Percentiles rank a stretch among this genome's conserved stretches.
Evolutionary conservation across 176 grass and related monocot genomes (phyloP).

Genomic region (Bolboschoenus planiculmis): DNA sequence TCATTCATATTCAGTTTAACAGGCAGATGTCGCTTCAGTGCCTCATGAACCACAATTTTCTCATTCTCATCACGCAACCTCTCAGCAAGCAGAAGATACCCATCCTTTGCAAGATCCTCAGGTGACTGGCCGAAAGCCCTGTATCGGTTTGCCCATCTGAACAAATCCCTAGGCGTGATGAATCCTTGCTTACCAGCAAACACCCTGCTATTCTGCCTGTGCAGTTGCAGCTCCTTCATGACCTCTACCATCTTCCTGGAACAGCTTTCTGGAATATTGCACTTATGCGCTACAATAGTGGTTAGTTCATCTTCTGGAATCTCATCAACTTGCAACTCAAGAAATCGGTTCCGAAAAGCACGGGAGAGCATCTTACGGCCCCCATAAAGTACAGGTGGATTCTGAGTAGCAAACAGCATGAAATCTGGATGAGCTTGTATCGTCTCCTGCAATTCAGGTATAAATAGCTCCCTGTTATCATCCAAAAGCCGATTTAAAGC

Average conservation of each 20-base stretch:
- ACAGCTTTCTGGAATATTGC: slow-evolving; percentile 59
- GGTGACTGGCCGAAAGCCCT: slow-evolving; percentile 60
- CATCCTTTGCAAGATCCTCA: slow-evolving; percentile 88
- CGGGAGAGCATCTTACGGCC: slow-evolving; percentile 89
- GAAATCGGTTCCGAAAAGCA: slow-evolving; percentile 92
- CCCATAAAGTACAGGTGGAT: slow-evolving; percentile 83
- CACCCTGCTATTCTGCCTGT: slow-evolving; percentile 84
- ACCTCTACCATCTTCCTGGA: slow-evolving; percentile 78
- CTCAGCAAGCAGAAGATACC: slow-evolving; percentile 92
- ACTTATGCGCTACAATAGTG: slow-evolving; percentile 56
- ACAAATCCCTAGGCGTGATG: slow-evolving; percentile 89
- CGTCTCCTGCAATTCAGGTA: slow-evolving; percentile 85
- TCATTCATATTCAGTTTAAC: slow-evolving; percentile 52
- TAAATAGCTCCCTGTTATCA: slow-evolving; percentile 92
- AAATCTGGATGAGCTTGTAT: slow-evolving; percentile 84
- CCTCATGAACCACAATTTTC: slow-evolving; percentile 64
- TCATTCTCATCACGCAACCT: slow-evolving; percentile 87
- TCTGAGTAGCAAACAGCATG: slow-evolving; percentile 96
- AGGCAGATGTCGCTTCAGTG: slow-evolving; percentile 48
- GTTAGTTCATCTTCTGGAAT: slow-evolving; percentile 78
- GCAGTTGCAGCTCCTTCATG: slow-evolving; percentile 79
- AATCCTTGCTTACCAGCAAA: slow-evolving; percentile 99
- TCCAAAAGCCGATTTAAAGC: slow-evolving; percentile 93
- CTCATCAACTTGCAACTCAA: slow-evolving; percentile 95
- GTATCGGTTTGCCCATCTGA: slow-evolving; percentile 82